Percentiles rank a stretch among this genome's conserved stretches.
Conservation (phyloP, 192 early-diverging fungal genomes). For the Entomortierella lignicola region DNA sequence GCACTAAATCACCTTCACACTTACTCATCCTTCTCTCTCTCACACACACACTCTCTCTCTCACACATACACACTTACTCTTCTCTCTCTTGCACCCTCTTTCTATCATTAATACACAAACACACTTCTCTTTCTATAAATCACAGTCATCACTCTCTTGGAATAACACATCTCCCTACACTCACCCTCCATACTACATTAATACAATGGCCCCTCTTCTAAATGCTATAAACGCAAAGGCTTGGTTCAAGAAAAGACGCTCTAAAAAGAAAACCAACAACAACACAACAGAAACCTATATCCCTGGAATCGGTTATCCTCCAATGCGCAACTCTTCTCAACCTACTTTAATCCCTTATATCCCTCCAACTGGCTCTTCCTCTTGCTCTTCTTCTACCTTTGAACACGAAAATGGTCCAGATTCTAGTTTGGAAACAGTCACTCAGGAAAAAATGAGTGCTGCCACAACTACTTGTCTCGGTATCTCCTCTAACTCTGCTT, state of each 20-base stretch:
- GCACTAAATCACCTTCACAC: too few relatives aligned
- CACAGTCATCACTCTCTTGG: background rate
- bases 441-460: background rate
- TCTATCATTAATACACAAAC: too few relatives aligned
- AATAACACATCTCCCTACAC: background rate
- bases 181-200: too few relatives aligned
- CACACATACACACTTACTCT: background rate
- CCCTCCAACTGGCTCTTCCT: background rate
- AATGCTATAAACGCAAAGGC: slow-evolving; percentile 23
- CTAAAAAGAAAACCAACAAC: background rate
- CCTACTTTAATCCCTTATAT: slow-evolving; percentile 10
- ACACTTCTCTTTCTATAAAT: background rate
- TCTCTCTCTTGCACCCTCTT: background rate
- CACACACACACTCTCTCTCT: background rate
- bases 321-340: slow-evolving; percentile 8
- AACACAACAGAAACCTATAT: background rate
- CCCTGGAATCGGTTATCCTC: slow-evolving; percentile 18
- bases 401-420: slow-evolving; percentile 3
- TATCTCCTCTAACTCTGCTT: background rate
- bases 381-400: background rate
- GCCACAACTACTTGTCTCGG: slow-evolving; percentile 1
- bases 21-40: background rate
- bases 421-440: background rate
- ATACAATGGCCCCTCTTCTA: slow-evolving; percentile 7
- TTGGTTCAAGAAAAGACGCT: slow-evolving; percentile 16